Evolutionary conservation across 257 asterid species (phyloP).

Genomic region (Primulina eburnea): DNA sequence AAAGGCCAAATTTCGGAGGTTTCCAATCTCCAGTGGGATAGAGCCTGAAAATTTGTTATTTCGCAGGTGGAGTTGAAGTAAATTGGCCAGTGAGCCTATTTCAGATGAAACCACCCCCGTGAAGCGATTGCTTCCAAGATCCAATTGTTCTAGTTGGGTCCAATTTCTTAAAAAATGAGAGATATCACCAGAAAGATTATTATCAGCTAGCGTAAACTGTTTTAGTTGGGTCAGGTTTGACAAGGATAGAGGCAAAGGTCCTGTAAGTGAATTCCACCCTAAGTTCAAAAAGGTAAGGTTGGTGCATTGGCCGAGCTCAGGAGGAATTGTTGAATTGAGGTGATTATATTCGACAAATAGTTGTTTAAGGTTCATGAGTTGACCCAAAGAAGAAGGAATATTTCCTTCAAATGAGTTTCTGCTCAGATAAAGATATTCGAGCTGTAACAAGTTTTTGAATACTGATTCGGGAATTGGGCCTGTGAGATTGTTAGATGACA

Average conservation of each 20-base stretch:
- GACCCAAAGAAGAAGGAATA: constrained; percentile 34
- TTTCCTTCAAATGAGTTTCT: constrained; percentile 54
- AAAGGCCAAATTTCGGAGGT: constrained; percentile 44
- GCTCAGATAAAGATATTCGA: background rate
- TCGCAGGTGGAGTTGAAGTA: constrained; percentile 32
- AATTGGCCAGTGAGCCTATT: constrained; percentile 47
- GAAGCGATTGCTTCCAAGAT: constrained; percentile 51
- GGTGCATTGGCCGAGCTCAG: constrained; percentile 47
- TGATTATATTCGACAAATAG: constrained; percentile 31
- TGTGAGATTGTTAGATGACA: constrained; percentile 3
- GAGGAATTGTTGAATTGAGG: constrained; percentile 42
- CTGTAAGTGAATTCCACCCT: constrained; percentile 44
- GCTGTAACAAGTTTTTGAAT: too few species aligned
- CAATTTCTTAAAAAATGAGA: constrained; percentile 47
- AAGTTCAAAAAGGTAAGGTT: constrained; percentile 36
- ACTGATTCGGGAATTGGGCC: too few species aligned
- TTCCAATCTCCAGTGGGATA: constrained; percentile 56
- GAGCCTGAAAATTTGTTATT: constrained; percentile 53
- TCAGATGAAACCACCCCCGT: constrained; percentile 58
- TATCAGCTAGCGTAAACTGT: constrained; percentile 55
- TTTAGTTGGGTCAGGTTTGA: constrained; percentile 49
- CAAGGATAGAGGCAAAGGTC: constrained; percentile 63
- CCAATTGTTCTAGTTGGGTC: constrained; percentile 55
- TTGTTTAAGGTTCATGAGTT: constrained; percentile 20
- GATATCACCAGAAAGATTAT: constrained; percentile 61